A percentile compares a stretch with the other conserved stretches of the same genome.
phyloP scores from a whole-genome alignment of 768 basidiomycete genomes.

The Cubamyces lactineus region DNA sequence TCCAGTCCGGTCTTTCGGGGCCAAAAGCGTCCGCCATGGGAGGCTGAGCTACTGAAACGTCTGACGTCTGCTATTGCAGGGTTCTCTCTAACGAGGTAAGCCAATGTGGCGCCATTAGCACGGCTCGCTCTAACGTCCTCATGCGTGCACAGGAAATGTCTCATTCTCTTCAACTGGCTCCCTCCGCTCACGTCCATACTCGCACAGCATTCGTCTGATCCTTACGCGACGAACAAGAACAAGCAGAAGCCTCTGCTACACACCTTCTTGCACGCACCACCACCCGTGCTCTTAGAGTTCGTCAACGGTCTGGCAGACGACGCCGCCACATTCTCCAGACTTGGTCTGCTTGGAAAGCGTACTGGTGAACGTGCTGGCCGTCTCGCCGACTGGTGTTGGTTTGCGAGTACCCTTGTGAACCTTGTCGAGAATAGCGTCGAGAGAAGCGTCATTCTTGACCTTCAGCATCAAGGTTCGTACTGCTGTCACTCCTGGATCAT shows the following conservation, averaged over 20 bases:
- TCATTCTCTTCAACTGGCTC: slow-evolving; percentile 87
- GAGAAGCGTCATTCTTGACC: slow-evolving; percentile 64
- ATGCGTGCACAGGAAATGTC: slow-evolving; percentile 59
- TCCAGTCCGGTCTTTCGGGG: slow-evolving; percentile 51
- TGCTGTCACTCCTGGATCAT: not conserved
- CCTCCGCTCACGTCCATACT: slow-evolving; percentile 71
- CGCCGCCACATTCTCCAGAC: slow-evolving; percentile 69
- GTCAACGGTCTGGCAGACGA: slow-evolving; percentile 78
- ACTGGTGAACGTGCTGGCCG: slow-evolving; percentile 70
- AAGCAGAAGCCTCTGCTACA: slow-evolving; percentile 64
- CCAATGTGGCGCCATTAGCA: not conserved
- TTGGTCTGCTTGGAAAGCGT: slow-evolving; percentile 69
- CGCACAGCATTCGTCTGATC: slow-evolving; percentile 69
- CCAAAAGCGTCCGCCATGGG: slow-evolving; percentile 52
- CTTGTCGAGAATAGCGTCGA: slow-evolving; percentile 86
- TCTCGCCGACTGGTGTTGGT: slow-evolving; percentile 88
- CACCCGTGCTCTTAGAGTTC: slow-evolving; percentile 80
- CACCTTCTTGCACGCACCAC: slow-evolving; percentile 76
- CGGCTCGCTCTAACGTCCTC: not conserved
- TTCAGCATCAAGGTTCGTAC: slow-evolving; percentile 61
- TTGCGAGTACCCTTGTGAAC: slow-evolving; percentile 75
- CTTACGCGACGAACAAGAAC: slow-evolving; percentile 47
- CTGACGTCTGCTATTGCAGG: slow-evolving; percentile 65
- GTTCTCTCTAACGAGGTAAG: slow-evolving; percentile 75
- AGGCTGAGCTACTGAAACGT: slow-evolving; percentile 58